Evolutionary conservation across 768 basidiomycete species (phyloP).

Genomic region (Dioszegia aurantiaca): DNA sequence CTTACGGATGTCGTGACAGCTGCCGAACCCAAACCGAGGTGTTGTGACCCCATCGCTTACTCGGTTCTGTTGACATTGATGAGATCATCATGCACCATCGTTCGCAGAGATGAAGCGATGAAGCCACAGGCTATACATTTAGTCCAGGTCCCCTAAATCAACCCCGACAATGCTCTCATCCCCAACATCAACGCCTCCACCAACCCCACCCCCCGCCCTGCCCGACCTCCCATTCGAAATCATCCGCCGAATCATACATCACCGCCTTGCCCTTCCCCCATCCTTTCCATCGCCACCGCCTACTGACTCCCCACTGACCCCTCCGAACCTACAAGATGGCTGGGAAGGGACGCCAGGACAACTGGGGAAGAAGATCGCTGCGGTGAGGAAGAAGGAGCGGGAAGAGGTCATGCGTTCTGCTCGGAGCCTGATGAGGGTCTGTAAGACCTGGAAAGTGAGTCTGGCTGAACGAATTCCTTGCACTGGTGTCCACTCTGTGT

Average conservation of each 20-base stretch:
- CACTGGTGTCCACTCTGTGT: too few species aligned
- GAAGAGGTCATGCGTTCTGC: conserved; percentile 26
- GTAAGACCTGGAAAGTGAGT: conserved; percentile 39
- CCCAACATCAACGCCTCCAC: too few species aligned
- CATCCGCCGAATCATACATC: conserved; percentile 34
- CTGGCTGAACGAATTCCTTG: too few species aligned
- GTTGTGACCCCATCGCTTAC: too few species aligned
- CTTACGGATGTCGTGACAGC: too few species aligned
- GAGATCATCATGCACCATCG: too few species aligned
- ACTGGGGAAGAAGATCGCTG: conserved; percentile 11
- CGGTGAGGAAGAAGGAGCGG: conserved; percentile 19
- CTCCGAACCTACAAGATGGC: background rate
- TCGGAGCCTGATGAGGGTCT: conserved; percentile 36
- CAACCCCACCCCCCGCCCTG: background rate
- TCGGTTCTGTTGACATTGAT: too few species aligned
- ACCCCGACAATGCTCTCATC: too few species aligned
- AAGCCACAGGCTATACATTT: too few species aligned
- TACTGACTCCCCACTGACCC: background rate
- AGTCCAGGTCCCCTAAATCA: too few species aligned
- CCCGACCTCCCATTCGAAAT: conserved; percentile 36
- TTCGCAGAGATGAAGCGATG: too few species aligned
- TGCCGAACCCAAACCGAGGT: too few species aligned
- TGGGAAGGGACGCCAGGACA: conserved; percentile 30
- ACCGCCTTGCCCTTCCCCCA: conserved; percentile 21
- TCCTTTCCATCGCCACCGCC: conserved; percentile 17